These are phyloP conservation scores for Musa troglodytarum DNA, from an alignment of 176 grass and related monocot species.

Conservation along the genomic window DNA sequence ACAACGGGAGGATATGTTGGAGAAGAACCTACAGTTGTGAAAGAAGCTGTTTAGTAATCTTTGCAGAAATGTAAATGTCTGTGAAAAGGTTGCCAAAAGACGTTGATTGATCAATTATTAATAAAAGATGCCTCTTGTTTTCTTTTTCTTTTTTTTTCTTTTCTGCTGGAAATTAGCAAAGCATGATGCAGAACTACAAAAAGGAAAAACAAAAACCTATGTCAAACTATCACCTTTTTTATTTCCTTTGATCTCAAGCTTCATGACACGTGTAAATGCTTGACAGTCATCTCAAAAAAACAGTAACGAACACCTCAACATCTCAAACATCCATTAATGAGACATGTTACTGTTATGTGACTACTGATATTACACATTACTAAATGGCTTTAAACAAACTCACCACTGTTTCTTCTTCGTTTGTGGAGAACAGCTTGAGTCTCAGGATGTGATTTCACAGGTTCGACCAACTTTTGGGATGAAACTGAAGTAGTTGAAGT, in stretches of 20 bases:
- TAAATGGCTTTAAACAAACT: slow-evolving; percentile 26
- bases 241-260: background rate
- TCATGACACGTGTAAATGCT: background rate
- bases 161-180: too few species aligned
- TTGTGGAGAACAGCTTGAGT: slow-evolving; percentile 27
- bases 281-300: background rate
- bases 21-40: slow-evolving; percentile 18
- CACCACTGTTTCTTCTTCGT: slow-evolving; percentile 42
- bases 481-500: slow-evolving; percentile 20
- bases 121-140: background rate
- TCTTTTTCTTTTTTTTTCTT: background rate
- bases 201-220: background rate
- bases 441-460: slow-evolving; percentile 25
- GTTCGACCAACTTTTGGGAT: slow-evolving; percentile 10
- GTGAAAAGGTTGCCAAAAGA: background rate
- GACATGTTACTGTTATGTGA: background rate
- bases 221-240: background rate
- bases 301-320: background rate
- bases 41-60: slow-evolving; percentile 9
- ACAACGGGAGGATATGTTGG: slow-evolving; percentile 37
- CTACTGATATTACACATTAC: background rate
- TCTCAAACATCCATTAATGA: background rate
- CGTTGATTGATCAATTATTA: background rate
- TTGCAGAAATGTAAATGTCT: background rate
- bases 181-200: background rate